These are phyloP conservation scores for Clarkia xantiana DNA, from an alignment of 345 rosid genomes.

Conservation along the genomic window DNA sequence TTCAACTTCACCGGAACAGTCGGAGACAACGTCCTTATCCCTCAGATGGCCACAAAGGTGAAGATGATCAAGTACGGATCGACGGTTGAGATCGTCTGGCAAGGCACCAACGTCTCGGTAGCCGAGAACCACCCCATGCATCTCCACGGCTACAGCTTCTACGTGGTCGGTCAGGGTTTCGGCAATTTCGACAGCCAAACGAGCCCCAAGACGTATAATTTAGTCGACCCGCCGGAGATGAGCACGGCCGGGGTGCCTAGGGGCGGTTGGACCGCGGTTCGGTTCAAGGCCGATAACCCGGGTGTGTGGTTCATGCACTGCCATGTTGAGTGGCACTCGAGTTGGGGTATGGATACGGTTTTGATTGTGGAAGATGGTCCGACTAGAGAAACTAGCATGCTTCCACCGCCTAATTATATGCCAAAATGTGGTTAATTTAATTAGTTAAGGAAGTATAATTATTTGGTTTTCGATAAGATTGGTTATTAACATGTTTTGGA, in stretches of 20 bases:
- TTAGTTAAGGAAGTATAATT: too few relatives aligned
- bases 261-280: slow-evolving; percentile 20
- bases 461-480: too few relatives aligned
- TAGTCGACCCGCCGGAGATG: slow-evolving; percentile 22
- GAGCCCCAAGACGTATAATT: slow-evolving; percentile 15
- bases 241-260: slow-evolving; percentile 21
- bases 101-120: slow-evolving; percentile 22
- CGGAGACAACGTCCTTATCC: background rate
- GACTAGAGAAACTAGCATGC: slow-evolving; percentile 3
- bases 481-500: too few relatives aligned
- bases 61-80: slow-evolving; percentile 18
- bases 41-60: slow-evolving; percentile 17
- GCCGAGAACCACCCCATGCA: slow-evolving; percentile 30
- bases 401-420: slow-evolving; percentile 3
- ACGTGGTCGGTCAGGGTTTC: slow-evolving; percentile 21
- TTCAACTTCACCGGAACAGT: slow-evolving; percentile 25
- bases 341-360: slow-evolving; percentile 13
- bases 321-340: slow-evolving; percentile 7
- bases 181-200: slow-evolving; percentile 23
- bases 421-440: background rate
- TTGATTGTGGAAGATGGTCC: slow-evolving; percentile 5
- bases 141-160: slow-evolving; percentile 31
- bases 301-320: slow-evolving; percentile 15
- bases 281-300: slow-evolving; percentile 25
- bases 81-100: slow-evolving; percentile 24